Base-by-base conservation (phyloP, 2,329 filamentous ascomycete species). In the Colletotrichum lini region DNA sequence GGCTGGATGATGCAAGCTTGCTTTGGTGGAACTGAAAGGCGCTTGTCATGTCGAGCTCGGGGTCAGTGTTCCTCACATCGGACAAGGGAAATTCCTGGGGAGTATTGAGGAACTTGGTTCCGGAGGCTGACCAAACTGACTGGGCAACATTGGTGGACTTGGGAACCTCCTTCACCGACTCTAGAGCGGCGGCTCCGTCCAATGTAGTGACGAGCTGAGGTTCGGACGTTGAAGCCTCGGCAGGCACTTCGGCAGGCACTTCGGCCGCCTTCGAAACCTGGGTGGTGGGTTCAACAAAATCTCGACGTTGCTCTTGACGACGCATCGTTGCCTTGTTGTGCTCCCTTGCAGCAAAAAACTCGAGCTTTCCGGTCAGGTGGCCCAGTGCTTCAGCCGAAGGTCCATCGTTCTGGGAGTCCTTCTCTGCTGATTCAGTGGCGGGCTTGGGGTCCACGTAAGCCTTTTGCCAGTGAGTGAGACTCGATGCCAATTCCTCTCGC, bases 321-420 rank as follows among this genome's bases (percentile, higher is more conserved):
- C 58, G 53, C n/a, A 66, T 35, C 15, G 45, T 45, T 26, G 50
- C 64, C 45, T 78, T 81, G 63, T 84, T 85, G 26, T 77, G 74
- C 57, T 82, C 83, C 35, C 84, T 78, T 7, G 84, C 83, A 4
- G 75, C 75, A 61, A 84, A 85, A 61, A 76, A 85, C 26, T 83
- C 82, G 10, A 70, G 70, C 60, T 84, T 84, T 1, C 81, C 83
- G 3, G 78, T 80, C 61, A 76, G 80, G 30, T 77, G 74, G 1
- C 82, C 82, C 53, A 84, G 75, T 8, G 74, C 60, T 49, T 80
- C 77, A 18, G 78, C 79, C 8, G 70, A 70, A 5, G 54, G 16
- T 3, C 53, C 59, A 18, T 59, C 53, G 23, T 52, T 54, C 42
- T 64, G 69, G 9, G 50, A 44, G 35, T 59, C 23, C 35, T 59